phyloP scores from a whole-genome alignment of 345 rosid genomes.

The Lumnitzera littorea region DNA sequence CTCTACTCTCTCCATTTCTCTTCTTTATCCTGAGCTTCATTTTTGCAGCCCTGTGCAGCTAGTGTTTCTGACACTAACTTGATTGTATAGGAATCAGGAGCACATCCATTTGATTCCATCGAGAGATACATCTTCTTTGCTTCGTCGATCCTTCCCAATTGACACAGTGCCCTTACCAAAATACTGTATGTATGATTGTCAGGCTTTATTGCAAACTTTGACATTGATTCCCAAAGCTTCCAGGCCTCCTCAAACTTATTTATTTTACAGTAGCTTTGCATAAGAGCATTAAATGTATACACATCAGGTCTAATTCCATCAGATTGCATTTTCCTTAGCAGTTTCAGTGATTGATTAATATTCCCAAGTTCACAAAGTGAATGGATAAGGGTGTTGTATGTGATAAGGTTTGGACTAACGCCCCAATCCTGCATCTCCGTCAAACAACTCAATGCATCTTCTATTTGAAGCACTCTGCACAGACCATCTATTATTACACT shows the following conservation, averaged over 20 bases:
- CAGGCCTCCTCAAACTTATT: constrained; percentile 48
- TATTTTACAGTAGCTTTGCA: constrained; percentile 55
- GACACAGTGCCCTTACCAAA: constrained; percentile 45
- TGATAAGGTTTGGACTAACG: constrained; percentile 60
- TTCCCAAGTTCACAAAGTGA: constrained; percentile 49
- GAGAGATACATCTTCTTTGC: constrained; percentile 47
- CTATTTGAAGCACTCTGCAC: constrained; percentile 44
- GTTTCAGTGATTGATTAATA: constrained; percentile 39
- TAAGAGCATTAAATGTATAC: constrained; percentile 56
- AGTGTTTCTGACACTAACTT: constrained; percentile 32
- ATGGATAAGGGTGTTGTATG: constrained; percentile 59
- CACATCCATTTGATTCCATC: constrained; percentile 56
- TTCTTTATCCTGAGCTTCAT: constrained; percentile 23
- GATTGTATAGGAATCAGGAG: constrained; percentile 47
- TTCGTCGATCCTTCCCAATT: constrained; percentile 45
- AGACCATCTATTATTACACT: constrained; percentile 70
- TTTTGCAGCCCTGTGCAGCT: constrained; percentile 14
- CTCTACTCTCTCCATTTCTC: constrained; percentile 10
- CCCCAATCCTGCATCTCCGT: constrained; percentile 80
- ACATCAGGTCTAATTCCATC: constrained; percentile 53
- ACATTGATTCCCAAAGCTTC: constrained; percentile 45
- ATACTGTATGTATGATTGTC: constrained; percentile 51
- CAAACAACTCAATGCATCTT: constrained; percentile 82
- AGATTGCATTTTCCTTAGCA: constrained; percentile 51
- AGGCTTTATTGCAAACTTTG: constrained; percentile 48